Evolutionary conservation across 352 stramenopile genomes (phyloP), one percentile per base, ranked within the genome.

Genomic region (Globisporangium iwayamae): DNA sequence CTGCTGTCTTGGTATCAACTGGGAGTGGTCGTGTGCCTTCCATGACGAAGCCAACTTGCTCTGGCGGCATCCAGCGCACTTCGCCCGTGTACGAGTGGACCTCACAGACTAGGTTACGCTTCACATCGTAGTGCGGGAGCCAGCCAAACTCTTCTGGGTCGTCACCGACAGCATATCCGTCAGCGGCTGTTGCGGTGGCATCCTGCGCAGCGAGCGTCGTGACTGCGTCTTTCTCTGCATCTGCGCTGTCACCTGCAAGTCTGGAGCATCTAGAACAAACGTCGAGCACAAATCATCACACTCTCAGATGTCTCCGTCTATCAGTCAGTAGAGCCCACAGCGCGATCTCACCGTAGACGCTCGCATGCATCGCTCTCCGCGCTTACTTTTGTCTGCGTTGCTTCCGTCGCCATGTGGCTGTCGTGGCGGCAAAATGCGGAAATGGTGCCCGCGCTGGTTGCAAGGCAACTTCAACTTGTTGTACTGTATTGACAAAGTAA

Each of bases 81-180:
- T 92, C 83, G 0, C 83, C 83, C 25, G 83, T 92, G 65, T 89
- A 82, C 58, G 66, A 83, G 60, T 92, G 83, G 53, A 89, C 50
- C 34, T 82, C 86, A 65, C 78, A 92, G 28, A 74, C 57, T 34
- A 83, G 60, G 25, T 86, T 85, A 50, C 60, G 76, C 52, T 68
- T 70, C 51, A 56, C 58, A 55, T 92, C 83, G 58, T 85, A 72
- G 46, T 74, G 72, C 50, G 72, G 66, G 43, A 76, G 63, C 83
- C 83, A 92, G 16, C 83, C 83, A 60, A 92, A 92, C 25, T 46
- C 56, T 3, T 75, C 65, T 16, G 13, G 14, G 4, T 30, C 25
- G 7, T 8, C 34, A 1, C 32, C 20, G 20, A 2, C 25, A 28
- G 25, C 25, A 28, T 28, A 28, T 28, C 25, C 25, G 25, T 28